Base-by-base conservation (phyloP, 441 rosid species). In the Populus tomentosa region DNA sequence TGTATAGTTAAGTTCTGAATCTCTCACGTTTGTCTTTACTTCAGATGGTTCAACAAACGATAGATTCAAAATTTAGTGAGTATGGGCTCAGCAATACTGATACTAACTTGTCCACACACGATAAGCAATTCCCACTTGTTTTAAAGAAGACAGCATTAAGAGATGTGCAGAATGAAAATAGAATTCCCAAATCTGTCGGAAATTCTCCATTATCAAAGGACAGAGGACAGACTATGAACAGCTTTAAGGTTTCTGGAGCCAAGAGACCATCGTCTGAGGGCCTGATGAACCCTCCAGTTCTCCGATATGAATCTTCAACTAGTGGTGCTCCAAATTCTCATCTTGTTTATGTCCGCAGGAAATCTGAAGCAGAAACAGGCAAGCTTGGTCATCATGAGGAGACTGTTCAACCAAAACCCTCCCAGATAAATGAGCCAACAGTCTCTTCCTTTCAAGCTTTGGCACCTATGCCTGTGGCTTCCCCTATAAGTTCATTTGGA, bases 271-370 rank as follows among this genome's bases (percentile, higher is more conserved):
- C 86, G 40, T 76, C 86, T 0, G 90, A 85, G 68, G 77, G 72
- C 75, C 82, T 89, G 67, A 67, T 73, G 66, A 84, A 82, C 73
- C 83, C 84, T 62, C 79, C 72, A 6, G 30, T 40, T n/a, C 72
- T 82, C 2, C 72, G 64, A 11, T 80, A 81, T 86, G 88, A 82
- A 59, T 74, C 89, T 72, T 83, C 84, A 16, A 70, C 40, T 53
- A 73, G 82, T 80, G 84, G 76, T 81, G 82, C 86, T 75, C 83
- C 89, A 71, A 89, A 84, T 75, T 89, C 88, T 62, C 87, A 85
- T 63, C 94, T 90, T 81, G 98, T 93, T 42, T 93, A 93, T 75
- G 98, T 91, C 66, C 97, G 98, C 7, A 88, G 99, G 86, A 93
- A 86, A 87, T 82, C 83, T 32, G 98, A 92, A 79, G 79, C 81